Evolutionary conservation across 1,139 yeast genomes (phyloP), one percentile per base, ranked within the genome.

Genomic region (Protomyces inouyei): DNA sequence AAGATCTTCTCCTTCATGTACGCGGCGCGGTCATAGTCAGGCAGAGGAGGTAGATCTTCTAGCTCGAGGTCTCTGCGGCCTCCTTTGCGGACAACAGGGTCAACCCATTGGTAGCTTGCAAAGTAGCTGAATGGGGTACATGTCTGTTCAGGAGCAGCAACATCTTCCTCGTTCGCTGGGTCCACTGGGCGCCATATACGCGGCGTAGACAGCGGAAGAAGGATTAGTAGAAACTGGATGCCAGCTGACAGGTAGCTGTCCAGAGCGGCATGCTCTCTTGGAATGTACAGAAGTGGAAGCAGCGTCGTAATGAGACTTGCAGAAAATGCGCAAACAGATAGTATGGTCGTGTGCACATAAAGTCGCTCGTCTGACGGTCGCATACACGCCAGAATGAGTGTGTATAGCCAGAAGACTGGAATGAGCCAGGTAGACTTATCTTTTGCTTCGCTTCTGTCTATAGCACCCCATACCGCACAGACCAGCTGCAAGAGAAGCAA

Each of bases 131-230:
- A 53, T 8, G 55, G 57, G 10, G 53, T 59, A 37, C 64, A 64
- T 32, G 37, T 45, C 53, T 64, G 66, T 28, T 64, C 66, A 4
- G 59, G 64, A 6, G 60, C 52, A n/a, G 66, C 60, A 23, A 18
- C 54, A n/a, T 28, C 64, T 28, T 21, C 25, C 21, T 53, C 28
- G 18, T 43, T 45, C 3, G 55, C 32, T 6, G 59, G 59, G 16
- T 53, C 51, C 9, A 64, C 32, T 9, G 64, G 66, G 5, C 55
- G 53, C 66, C 66, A 64, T 2, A 55, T 43, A n/a, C 66, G 57
- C 4, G 66, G 66, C 6, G 60, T 64, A 5, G 55, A 36, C 45
- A 55, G 52, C 10, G 66, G 60, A 21, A 59, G 21, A 25, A 53
- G 9, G 35, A 46, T 14, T 10, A 56, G 60, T 32, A 46, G 12